Percentiles rank a stretch among this genome's conserved stretches.
Evolutionary conservation across 1,284 basidiomycete genomes (phyloP).

Genomic region (Cryptococcus deneoformans): DNA sequence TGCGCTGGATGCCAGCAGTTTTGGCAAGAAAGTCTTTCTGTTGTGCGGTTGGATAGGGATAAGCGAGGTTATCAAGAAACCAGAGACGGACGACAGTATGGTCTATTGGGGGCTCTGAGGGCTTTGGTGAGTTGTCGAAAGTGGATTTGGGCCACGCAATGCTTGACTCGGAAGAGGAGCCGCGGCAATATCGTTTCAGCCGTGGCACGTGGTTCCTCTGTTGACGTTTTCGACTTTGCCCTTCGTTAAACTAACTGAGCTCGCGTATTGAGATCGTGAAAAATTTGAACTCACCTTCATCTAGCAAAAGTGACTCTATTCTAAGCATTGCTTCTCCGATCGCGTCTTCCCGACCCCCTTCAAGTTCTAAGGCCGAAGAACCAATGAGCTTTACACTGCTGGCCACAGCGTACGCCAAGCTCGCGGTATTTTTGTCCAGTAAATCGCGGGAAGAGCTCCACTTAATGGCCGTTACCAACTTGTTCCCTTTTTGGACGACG

Average conservation of each 20-base stretch:
- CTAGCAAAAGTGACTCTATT: too few species aligned
- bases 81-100: constrained; percentile 24
- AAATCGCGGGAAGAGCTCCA: neutral
- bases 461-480: too few species aligned
- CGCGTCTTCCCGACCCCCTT: neutral
- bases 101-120: neutral
- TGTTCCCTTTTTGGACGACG: too few species aligned
- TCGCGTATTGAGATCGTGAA: neutral
- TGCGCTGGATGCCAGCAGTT: constrained; percentile 14
- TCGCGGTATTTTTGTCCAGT: neutral
- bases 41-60: constrained; percentile 26
- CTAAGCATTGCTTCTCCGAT: too few species aligned
- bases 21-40: constrained; percentile 22
- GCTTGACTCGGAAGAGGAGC: neutral
- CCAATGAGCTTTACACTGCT: neutral
- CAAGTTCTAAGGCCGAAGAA: neutral
- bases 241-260: neutral
- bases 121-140: neutral
- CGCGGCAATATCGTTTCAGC: neutral
- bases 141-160: neutral
- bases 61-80: constrained; percentile 29
- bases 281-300: neutral
- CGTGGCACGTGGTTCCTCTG: neutral
- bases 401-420: neutral
- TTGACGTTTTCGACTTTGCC: neutral